phyloP scores from a whole-genome alignment of 805 yeast species.

The Zygotorulaspora sp. region DNA sequence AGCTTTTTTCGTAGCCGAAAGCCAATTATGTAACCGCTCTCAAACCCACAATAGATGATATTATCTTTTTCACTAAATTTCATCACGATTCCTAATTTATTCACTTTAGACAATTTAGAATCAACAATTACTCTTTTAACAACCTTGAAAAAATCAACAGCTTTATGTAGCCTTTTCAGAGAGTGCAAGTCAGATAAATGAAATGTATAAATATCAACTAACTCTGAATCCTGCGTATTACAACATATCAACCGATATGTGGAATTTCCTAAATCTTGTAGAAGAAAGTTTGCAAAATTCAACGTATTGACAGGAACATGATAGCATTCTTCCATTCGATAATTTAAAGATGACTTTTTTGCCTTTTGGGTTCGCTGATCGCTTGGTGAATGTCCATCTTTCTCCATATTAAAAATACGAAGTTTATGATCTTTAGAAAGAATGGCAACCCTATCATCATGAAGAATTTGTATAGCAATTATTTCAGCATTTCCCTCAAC shows the following conservation, averaged over 20 bases:
- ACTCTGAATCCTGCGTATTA: constrained; percentile 31
- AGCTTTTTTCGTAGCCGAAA: constrained; percentile 12
- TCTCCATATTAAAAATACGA: constrained; percentile 16
- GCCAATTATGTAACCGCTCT: constrained; percentile 32
- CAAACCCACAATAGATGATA: constrained; percentile 26
- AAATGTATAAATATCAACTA: constrained; percentile 28
- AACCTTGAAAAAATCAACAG: constrained; percentile 18
- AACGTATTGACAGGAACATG: constrained; percentile 33
- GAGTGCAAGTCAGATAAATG: constrained; percentile 19
- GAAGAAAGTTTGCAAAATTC: constrained; percentile 31
- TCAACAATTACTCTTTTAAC: constrained; percentile 8
- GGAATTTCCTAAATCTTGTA: constrained; percentile 8
- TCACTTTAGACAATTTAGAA: constrained; percentile 12
- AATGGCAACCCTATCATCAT: constrained; percentile 14
- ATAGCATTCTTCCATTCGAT: constrained; percentile 12
- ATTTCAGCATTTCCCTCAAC: constrained; percentile 17
- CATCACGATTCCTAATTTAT: constrained; percentile 33
- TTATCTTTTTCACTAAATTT: constrained; percentile 17
- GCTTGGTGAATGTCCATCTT: neutral
- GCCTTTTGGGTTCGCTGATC: neutral
- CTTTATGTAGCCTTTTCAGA: constrained; percentile 22
- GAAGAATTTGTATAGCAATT: constrained; percentile 16
- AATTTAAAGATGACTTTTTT: neutral
- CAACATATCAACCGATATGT: constrained; percentile 25
- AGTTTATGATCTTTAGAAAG: constrained; percentile 28